Evolutionary conservation across 208 protist genomes (phyloP), one percentile per base, ranked within the genome.

Genomic region (Tritrichomonas foetus): DNA sequence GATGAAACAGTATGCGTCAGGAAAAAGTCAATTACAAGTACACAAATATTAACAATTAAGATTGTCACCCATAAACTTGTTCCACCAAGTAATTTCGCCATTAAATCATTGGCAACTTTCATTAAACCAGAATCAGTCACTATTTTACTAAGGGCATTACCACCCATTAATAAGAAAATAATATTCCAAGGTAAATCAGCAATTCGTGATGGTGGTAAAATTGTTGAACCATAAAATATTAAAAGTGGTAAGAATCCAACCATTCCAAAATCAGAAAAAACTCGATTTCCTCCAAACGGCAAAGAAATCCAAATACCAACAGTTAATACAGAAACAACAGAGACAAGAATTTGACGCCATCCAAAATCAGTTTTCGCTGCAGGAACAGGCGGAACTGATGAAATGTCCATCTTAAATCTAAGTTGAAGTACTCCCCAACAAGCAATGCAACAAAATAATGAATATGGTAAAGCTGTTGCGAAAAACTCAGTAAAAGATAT

Each of bases 151-250:
- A 89, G n/a, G 39, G 47, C 78, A 39, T 89, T 89, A 89, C 78
- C 78, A 22, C 78, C 78, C 41, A 89, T 53, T 14, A 89, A n/a
- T 33, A 89, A 20, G n/a, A 89, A 89, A 14, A 89, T 89, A 36
- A 89, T 89, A 36, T 89, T 89, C 78, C 78, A 89, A 39, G 78
- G 78, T 30, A 89, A 50, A 3, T 89, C 78, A 33, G 78, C 47
- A 11, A 89, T 57, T 50, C 41, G 53, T 16, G 47, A 53, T 39
- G 78, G 78, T 47, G 41, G 41, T 14, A 89, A 16, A 20, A 89
- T 89, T 11, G n/a, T 33, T 20, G 44, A 20, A 20, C 78, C 78
- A 36, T 89, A 89, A n/a, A 89, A 89, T 0, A 89, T 53, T n/a
- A 89, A 3, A 30, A 89, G 3, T 33, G 78, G 78, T 39, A 89